Base-by-base conservation (phyloP, 2,329 filamentous ascomycete genomes). In the Blastomyces emzantsi region DNA sequence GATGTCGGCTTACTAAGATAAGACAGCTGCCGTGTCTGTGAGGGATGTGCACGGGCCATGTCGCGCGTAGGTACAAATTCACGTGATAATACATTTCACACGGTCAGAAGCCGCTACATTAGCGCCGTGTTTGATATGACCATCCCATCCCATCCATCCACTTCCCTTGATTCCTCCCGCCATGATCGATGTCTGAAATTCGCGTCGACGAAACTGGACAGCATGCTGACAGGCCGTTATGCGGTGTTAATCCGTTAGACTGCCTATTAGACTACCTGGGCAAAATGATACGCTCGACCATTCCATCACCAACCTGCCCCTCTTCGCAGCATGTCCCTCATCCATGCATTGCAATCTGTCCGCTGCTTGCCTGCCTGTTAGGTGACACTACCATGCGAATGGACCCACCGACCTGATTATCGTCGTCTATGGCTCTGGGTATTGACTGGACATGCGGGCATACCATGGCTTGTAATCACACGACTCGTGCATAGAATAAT, bases 1-100 rank as follows among this genome's bases (percentile, higher is more conserved):
- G 55, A 57, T n/a, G 55, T 25, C 41, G 55, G 33, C 54, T 56
- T 56, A 36, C 25, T 41, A 39, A 57, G 33, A n/a, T 25, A 39
- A 57, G n/a, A 33, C n/a, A 17, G 39, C 39, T 43, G 39, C 8
- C 9, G 17, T n/a, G 19, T 11, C 22, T 57, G 33, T 15, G 7
- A n/a, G 33, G 33, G 33, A 57, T 4, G 30, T 13, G 33, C 54
- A 57, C 30, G 30, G 55, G 30, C 55, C 33, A 41, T 22, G 4
- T 25, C 7, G 25, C n/a, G 11, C n/a, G 4, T 19, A 15, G 19
- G 33, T 25, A 1, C 4, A 7, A 7, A 41, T 0, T 2, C 54
- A 39, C 33, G 54, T 57, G 54, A 39, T n/a, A n/a, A n/a, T n/a
- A n/a, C 54, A 2, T 30, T 30, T 2, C 28, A 30, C 2, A 2